Evolutionary conservation across 257 asterid species (phyloP), one percentile per base, ranked within the genome.

Genomic region (Petunia secreta): DNA sequence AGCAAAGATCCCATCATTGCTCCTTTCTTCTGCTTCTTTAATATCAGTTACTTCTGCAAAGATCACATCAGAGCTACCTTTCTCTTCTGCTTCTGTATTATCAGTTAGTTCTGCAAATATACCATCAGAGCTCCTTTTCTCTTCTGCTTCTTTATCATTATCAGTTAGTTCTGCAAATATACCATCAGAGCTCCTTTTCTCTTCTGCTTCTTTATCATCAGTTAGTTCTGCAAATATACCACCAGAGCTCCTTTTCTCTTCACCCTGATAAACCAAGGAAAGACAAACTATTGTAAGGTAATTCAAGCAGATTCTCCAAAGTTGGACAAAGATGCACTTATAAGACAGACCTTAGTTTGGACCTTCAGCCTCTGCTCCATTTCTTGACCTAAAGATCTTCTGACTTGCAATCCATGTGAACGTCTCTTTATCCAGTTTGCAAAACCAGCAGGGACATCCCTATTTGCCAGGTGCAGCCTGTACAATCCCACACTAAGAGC

Each of bases 381-480:
- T 82, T 92, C 96, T 86, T 87, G 93, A 81, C 90, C 87, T 78
- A 95, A 80, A 78, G 87, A 87, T 86, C 46, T 80, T 48, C 43
- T 79, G 78, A 90, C 62, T 82, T 85, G 84, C 79, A 71, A 87
- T 80, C 86, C 87, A 87, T 82, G 87, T 73, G 85, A 73, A 82
- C 86, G 90, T 68, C 87, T 85, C 85, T 80, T 86, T 82, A 84
- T 85, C 97, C 97, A 90, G 81, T 78, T 76, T 74, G 84, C 87
- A 82, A 87, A 89, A 82, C 86, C 88, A 69, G 85, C 91, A 36
- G 93, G 93, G 71, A 93, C 83, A 85, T 90, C 97, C 79, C 79
- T 82, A 52, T 86, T 88, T 57, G 86, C 97, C 89, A 95, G 84
- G 75, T 89, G 90, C 85, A 93, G 81, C 99, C 99, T 95, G 88